phyloP scores from a whole-genome alignment of 2,329 filamentous ascomycete species.

The Fusarium lyarnte region DNA sequence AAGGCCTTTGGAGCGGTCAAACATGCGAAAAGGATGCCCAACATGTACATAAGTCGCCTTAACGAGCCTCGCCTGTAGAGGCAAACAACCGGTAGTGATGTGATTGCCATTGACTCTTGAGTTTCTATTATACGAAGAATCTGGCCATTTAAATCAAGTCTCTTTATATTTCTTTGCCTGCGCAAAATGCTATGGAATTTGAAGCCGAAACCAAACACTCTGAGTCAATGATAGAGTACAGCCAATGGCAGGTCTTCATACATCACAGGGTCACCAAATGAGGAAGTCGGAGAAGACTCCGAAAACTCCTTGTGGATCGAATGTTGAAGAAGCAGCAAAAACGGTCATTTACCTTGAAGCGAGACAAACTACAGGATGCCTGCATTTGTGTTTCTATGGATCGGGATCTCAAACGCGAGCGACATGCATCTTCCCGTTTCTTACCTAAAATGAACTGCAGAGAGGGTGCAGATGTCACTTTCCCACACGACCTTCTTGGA shows the following conservation, averaged over 20 bases:
- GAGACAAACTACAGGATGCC: neutral
- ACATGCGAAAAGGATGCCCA: rapidly evolving
- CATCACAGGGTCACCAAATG: constrained; percentile 1
- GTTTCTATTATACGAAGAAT: too few relatives aligned
- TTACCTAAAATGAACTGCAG: neutral
- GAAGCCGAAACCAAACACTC: neutral
- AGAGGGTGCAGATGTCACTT: neutral
- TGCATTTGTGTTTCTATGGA: neutral
- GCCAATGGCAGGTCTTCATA: constrained; percentile 22
- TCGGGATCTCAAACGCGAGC: neutral
- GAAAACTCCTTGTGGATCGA: constrained; percentile 37
- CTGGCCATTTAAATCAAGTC: rapidly evolving
- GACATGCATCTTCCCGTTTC: neutral
- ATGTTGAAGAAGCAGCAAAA: neutral
- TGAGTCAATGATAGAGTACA: neutral
- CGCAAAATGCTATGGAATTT: neutral
- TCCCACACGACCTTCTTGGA: neutral
- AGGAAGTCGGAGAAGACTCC: constrained; percentile 39
- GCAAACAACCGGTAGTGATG: neutral
- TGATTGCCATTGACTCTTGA: neutral
- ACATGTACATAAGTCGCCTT: neutral
- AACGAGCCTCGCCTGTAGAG: neutral
- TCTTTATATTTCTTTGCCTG: neutral
- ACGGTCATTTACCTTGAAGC: neutral
- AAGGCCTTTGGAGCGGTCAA: neutral